phyloP scores from a whole-genome alignment of 306 rosid species.

The Prinsepia uniflora region DNA sequence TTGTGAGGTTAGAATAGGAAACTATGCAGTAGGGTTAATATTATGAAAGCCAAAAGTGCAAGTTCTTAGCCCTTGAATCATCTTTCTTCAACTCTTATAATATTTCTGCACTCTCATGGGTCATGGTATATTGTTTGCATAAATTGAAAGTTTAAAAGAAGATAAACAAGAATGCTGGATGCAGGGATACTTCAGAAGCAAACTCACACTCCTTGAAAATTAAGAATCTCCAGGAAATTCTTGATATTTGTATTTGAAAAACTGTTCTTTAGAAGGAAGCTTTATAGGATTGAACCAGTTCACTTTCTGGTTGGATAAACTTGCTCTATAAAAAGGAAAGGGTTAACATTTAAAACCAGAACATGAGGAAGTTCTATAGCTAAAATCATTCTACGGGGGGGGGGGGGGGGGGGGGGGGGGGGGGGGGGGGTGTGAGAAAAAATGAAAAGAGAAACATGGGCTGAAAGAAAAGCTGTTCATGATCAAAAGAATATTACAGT shows the following conservation, averaged over 20 bases:
- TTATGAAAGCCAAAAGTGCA: neutral
- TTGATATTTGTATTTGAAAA: neutral
- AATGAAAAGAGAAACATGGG: neutral
- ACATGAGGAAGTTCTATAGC: neutral
- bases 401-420: no score
- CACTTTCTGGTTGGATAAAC: neutral
- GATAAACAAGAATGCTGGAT: neutral
- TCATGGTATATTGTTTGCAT: neutral
- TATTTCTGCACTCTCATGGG: neutral
- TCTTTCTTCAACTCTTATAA: neutral
- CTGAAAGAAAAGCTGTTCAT: neutral
- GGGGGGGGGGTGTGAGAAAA: neutral
- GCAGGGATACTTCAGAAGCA: neutral
- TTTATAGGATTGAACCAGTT: neutral
- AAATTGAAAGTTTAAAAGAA: neutral
- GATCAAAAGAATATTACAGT: neutral
- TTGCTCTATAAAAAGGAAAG: neutral
- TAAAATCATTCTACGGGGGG: neutral
- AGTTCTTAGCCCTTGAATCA: neutral
- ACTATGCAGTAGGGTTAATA: neutral
- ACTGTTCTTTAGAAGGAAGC: neutral
- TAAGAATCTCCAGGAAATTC: neutral
- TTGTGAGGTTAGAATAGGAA: constrained; percentile 1
- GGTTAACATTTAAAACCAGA: neutral
- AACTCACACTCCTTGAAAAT: neutral